A percentile compares a stretch with the other conserved stretches of the same genome.
Conservation (phyloP, 306 rosid genomes). For the Cucurbita argyrosperma region DNA sequence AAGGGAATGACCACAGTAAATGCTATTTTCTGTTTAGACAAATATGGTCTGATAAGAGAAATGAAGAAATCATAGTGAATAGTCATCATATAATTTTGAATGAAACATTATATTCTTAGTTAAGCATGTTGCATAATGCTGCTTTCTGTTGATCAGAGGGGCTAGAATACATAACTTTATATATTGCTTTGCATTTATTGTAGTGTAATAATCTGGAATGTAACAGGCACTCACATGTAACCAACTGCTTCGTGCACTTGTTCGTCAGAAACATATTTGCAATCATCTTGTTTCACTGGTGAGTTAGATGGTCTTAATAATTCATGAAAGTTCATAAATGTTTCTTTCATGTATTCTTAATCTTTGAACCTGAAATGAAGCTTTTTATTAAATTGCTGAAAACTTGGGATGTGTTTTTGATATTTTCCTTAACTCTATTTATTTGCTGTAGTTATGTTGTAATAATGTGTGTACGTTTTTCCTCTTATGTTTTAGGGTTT, state of each 20-base stretch:
- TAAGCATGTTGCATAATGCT: neutral
- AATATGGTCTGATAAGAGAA: neutral
- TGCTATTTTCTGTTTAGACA: neutral
- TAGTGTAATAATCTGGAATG: constrained; percentile 9
- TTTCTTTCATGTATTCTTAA: neutral
- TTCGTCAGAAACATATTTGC: constrained; percentile 75
- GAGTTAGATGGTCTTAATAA: constrained; percentile 16
- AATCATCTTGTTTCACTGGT: constrained; percentile 73
- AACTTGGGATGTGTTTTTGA: no score
- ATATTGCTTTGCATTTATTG: neutral
- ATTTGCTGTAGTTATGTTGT: no score
- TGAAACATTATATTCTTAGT: neutral
- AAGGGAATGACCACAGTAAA: neutral
- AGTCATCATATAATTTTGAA: neutral
- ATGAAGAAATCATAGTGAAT: neutral
- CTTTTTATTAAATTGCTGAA: neutral
- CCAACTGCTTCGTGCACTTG: constrained; percentile 73
- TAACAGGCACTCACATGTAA: constrained; percentile 62
- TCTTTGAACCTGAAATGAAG: neutral
- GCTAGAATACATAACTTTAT: neutral
- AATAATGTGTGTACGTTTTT: no score
- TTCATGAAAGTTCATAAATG: neutral
- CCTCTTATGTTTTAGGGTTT: no score
- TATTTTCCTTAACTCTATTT: no score
- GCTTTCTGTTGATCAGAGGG: neutral